Conservation (phyloP, 257 asterid genomes). For the Ilex aquifolium region DNA sequence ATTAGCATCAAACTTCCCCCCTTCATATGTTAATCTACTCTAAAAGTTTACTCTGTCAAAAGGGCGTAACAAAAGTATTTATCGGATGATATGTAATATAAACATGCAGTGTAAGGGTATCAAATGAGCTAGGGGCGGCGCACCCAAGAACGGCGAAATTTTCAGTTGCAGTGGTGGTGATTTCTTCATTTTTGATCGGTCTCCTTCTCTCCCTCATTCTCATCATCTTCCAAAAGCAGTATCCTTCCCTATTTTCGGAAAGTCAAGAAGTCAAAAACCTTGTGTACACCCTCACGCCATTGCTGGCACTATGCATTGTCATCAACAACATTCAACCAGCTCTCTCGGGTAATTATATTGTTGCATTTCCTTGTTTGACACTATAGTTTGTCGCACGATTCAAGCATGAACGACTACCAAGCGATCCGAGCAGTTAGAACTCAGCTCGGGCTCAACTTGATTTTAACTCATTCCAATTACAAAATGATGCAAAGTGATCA, state of each 20-base stretch:
- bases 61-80: background rate
- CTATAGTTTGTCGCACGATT: background rate
- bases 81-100: background rate
- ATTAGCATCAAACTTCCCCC: background rate
- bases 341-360: conserved; percentile 16
- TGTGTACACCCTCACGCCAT: conserved; percentile 40
- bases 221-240: conserved; percentile 18
- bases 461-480: too few relatives aligned
- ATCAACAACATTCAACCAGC: conserved; percentile 28
- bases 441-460: too few relatives aligned
- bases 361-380: background rate
- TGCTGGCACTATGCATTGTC: conserved; percentile 32
- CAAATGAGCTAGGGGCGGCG: conserved; percentile 54
- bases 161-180: conserved; percentile 32
- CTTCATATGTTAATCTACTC: background rate
- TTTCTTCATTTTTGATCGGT: conserved; percentile 28
- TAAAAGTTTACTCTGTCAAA: background rate
- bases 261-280: conserved; percentile 22
- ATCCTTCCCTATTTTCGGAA: conserved; percentile 38
- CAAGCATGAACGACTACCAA: background rate
- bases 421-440: too few relatives aligned
- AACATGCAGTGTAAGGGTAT: conserved; percentile 39
- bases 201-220: conserved; percentile 16
- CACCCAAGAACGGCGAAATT: conserved; percentile 50
- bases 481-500: too few relatives aligned